A percentile compares a stretch with the other conserved stretches of the same genome.
Conservation (phyloP, 495 filamentous ascomycete genomes). For the Talaromyces adpressus region DNA sequence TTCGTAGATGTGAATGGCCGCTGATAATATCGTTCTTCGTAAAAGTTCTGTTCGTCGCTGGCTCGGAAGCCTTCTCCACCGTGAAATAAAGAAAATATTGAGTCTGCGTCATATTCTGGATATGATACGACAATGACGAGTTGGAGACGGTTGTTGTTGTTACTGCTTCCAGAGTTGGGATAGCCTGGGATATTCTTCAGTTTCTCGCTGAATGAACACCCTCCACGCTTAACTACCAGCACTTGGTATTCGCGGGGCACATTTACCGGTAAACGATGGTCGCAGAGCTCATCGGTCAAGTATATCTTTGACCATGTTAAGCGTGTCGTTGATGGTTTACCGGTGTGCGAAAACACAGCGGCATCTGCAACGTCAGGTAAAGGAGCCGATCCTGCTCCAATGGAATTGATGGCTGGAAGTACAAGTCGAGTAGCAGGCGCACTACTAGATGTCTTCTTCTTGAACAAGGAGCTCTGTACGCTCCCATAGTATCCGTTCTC, state of each 20-base stretch:
- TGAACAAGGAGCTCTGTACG: constrained; percentile 5
- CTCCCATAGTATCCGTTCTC: constrained; percentile 7
- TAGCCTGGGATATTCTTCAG: constrained; percentile 75
- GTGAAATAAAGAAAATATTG: not conserved
- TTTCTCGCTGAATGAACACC: constrained; percentile 79
- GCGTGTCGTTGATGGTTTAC: constrained; percentile 30
- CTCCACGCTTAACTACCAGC: constrained; percentile 76
- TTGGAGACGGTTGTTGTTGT: constrained; percentile 50
- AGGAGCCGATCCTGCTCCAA: constrained; percentile 68
- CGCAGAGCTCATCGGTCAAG: constrained; percentile 63
- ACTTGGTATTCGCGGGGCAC: constrained; percentile 64
- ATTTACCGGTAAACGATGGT: constrained; percentile 50
- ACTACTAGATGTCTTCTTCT: constrained; percentile 14
- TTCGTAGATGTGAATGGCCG: constrained; percentile 8
- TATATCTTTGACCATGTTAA: constrained; percentile 66
- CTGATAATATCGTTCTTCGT: not conserved
- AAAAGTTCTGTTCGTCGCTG: not conserved
- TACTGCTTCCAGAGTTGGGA: constrained; percentile 41
- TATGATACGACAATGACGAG: constrained; percentile 77
- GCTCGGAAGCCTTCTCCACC: not conserved
- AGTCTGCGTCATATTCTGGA: not conserved
- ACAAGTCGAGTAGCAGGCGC: constrained; percentile 27
- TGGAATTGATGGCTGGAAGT: constrained; percentile 63
- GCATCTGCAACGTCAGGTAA: constrained; percentile 62
- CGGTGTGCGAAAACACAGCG: constrained; percentile 29